A percentile compares a stretch with the other conserved stretches of the same genome.
Evolutionary conservation across 129 eudicot species (phyloP).

Genomic region (Mikania micrantha): DNA sequence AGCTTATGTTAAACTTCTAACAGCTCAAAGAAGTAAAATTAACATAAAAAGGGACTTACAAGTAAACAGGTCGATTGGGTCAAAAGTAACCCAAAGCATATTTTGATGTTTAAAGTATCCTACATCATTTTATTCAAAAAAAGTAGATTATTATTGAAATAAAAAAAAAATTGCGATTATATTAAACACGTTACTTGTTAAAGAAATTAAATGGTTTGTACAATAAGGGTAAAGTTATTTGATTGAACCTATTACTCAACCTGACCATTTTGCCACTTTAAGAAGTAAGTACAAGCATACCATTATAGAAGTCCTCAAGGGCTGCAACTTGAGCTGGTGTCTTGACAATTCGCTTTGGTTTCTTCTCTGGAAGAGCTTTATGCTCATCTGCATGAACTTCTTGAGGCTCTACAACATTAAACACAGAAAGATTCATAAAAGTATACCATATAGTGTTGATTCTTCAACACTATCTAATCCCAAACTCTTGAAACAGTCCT

Average conservation of each 20-base stretch:
- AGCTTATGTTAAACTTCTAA: not conserved
- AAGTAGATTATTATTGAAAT: not conserved
- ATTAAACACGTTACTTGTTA: not conserved
- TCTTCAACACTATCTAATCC: not conserved
- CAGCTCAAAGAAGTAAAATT: not conserved
- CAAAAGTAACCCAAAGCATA: not conserved
- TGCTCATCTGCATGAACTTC: slow-evolving; percentile 50
- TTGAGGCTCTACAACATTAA: slow-evolving; percentile 24
- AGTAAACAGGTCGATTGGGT: not conserved
- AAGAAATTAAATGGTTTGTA: not conserved
- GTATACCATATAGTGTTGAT: not conserved
- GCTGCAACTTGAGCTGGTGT: slow-evolving; percentile 66
- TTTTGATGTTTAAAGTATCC: not conserved
- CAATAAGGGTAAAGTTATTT: not conserved
- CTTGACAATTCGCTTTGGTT: slow-evolving; percentile 57
- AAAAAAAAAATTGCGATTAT: not conserved
- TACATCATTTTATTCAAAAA: not conserved
- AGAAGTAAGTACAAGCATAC: slow-evolving; percentile 30
- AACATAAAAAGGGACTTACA: not conserved
- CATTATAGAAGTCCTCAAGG: slow-evolving; percentile 64
- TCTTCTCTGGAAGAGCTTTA: slow-evolving; percentile 51
- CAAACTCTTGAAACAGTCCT: not conserved
- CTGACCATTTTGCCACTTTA: not conserved
- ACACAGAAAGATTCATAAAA: slow-evolving; percentile 13
- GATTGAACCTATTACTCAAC: not conserved